A percentile compares a stretch with the other conserved stretches of the same genome.
Conservation (phyloP, 331 rosid genomes). For the Erythrophleum ivorense region DNA sequence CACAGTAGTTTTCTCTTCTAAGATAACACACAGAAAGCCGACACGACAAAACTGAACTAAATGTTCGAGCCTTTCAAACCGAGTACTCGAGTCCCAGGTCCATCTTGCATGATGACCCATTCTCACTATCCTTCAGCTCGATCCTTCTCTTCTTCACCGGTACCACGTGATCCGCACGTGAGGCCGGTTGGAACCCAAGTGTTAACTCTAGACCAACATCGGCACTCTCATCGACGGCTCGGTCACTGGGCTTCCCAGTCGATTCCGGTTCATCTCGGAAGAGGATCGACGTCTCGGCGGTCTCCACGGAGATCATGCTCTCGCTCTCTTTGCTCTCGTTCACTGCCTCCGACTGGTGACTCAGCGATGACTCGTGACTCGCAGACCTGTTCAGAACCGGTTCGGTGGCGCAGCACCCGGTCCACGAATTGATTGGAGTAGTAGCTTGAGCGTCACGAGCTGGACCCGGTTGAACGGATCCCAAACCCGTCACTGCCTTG, state of each 20-base stretch:
- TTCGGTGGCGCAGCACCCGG: constrained; percentile 20
- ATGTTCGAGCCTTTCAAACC: constrained; percentile 30
- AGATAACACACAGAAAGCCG: constrained; percentile 39
- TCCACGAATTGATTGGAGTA: constrained; percentile 34
- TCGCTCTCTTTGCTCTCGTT: constrained; percentile 75
- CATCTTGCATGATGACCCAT: constrained; percentile 56
- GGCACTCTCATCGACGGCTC: constrained; percentile 40
- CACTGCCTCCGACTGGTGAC: constrained; percentile 81
- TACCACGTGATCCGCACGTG: constrained; percentile 62
- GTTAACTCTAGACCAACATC: constrained; percentile 76
- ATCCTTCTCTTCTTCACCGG: constrained; percentile 86
- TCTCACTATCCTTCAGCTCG: constrained; percentile 42
- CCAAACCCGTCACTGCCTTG: constrained; percentile 28
- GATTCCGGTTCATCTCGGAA: constrained; percentile 62
- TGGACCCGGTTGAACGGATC: constrained; percentile 2
- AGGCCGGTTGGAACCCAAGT: constrained; percentile 67
- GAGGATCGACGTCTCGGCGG: constrained; percentile 59
- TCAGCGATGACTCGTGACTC: constrained; percentile 89
- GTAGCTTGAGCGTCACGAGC: not conserved
- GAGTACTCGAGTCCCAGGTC: constrained; percentile 64
- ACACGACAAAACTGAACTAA: constrained; percentile 48
- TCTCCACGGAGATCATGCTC: constrained; percentile 82
- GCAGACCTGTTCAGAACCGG: constrained; percentile 61
- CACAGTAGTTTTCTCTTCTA: constrained; percentile 22
- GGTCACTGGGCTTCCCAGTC: constrained; percentile 20